Conservation (phyloP, 2,329 filamentous ascomycete species). For the Trichoderma pleuroti region DNA sequence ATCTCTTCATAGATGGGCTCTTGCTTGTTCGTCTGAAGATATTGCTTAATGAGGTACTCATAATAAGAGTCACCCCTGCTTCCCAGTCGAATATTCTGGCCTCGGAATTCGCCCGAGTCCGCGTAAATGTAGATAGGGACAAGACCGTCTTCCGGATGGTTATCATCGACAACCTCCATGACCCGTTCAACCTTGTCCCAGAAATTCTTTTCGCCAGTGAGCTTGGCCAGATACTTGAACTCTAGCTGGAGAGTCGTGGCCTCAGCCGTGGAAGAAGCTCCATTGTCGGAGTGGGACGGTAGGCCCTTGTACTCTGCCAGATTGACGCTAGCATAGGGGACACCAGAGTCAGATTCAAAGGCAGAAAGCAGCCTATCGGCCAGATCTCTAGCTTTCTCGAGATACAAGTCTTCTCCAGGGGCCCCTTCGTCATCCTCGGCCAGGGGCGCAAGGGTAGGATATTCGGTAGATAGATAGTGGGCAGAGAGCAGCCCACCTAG, state of each 20-base stretch:
- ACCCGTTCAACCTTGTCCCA: slow-evolving; percentile 91
- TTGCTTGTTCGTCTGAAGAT: slow-evolving; percentile 83
- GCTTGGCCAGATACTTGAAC: slow-evolving; percentile 92
- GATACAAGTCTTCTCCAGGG: slow-evolving; percentile 82
- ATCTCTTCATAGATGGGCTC: slow-evolving; percentile 85
- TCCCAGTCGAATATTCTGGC: slow-evolving; percentile 83
- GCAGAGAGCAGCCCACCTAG: slow-evolving; percentile 87
- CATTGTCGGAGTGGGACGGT: slow-evolving; percentile 76
- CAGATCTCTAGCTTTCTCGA: slow-evolving; percentile 92
- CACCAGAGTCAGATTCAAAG: slow-evolving; percentile 80
- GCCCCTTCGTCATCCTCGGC: slow-evolving; percentile 66
- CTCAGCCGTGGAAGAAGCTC: slow-evolving; percentile 91
- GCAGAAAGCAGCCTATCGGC: slow-evolving; percentile 83
- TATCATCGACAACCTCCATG: slow-evolving; percentile 85
- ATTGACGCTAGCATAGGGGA: slow-evolving; percentile 89
- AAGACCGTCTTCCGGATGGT: slow-evolving; percentile 73
- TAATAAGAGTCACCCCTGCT: slow-evolving; percentile 97
- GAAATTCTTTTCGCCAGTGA: slow-evolving; percentile 88
- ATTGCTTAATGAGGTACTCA: slow-evolving; percentile 98
- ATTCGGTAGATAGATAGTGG: slow-evolving; percentile 86
- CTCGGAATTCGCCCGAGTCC: slow-evolving; percentile 72
- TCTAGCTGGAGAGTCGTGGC: slow-evolving; percentile 90
- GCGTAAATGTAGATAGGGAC: slow-evolving; percentile 90
- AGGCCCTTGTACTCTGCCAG: slow-evolving; percentile 73
- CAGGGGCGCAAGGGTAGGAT: slow-evolving; percentile 74